These are phyloP conservation scores for Cymbomonas tetramitiformis DNA, from an alignment of 139 green algal genomes.

Conservation along the genomic window DNA sequence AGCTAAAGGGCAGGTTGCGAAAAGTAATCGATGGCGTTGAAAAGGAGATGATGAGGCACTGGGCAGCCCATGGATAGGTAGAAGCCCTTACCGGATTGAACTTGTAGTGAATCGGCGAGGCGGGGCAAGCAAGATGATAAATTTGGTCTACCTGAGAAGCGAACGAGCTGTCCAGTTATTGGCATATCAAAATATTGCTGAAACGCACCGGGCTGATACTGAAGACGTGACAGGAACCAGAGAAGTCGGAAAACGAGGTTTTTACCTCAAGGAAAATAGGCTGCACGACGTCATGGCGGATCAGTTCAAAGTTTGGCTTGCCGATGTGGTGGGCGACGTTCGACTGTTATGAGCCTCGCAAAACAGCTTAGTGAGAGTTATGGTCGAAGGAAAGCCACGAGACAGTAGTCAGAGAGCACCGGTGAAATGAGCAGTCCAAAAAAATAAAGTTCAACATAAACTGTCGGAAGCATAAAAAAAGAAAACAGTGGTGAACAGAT, in stretches of 20 bases:
- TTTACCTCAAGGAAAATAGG: constrained; percentile 69
- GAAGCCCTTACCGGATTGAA: constrained; percentile 98
- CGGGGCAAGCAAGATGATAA: constrained; percentile 95
- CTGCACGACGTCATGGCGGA: constrained; percentile 92
- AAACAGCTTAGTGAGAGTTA: too few relatives aligned
- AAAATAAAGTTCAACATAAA: too few relatives aligned
- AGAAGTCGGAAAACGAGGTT: not conserved
- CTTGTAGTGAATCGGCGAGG: constrained; percentile 98
- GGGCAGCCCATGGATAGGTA: too few relatives aligned
- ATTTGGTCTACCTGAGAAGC: constrained; percentile 74
- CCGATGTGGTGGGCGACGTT: constrained; percentile 81
- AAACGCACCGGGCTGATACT: not conserved
- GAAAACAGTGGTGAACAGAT: too few relatives aligned
- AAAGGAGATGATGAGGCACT: too few relatives aligned
- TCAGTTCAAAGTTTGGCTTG: constrained; percentile 86
- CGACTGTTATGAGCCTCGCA: constrained; percentile 78
- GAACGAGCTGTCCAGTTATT: not conserved
- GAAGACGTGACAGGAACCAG: not conserved
- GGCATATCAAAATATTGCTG: not conserved
- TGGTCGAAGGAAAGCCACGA: too few relatives aligned
- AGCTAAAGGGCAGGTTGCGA: too few relatives aligned
- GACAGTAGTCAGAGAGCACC: too few relatives aligned
- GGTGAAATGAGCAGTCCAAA: too few relatives aligned
- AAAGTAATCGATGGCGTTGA: too few relatives aligned
- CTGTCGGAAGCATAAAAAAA: too few relatives aligned